phyloP scores from a whole-genome alignment of 2,329 filamentous ascomycete species.

The Pseudogymnoascus sp. region DNA sequence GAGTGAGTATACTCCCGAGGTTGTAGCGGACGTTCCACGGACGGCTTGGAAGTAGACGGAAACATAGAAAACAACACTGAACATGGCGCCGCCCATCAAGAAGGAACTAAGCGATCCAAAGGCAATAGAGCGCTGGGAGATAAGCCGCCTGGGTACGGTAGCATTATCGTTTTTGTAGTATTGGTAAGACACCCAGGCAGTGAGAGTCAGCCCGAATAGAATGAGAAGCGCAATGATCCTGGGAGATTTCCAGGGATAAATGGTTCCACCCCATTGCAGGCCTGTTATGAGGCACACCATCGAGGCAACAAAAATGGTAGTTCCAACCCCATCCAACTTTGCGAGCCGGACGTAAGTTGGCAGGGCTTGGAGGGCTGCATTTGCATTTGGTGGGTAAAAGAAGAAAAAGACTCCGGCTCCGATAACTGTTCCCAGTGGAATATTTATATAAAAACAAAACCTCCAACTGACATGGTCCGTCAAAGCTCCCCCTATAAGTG shows the following conservation, averaged over 20 bases:
- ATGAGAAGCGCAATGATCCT: constrained; percentile 31
- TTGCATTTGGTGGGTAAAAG: constrained; percentile 29
- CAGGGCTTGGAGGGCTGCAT: constrained; percentile 32
- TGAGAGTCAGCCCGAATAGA: constrained; percentile 19
- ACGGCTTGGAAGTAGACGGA: constrained; percentile 42
- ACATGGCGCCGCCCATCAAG: constrained; percentile 28
- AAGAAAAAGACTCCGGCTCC: constrained; percentile 32
- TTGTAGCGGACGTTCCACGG: constrained; percentile 35
- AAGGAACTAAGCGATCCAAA: constrained; percentile 28
- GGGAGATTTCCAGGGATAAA: constrained; percentile 32
- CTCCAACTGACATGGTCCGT: constrained; percentile 32
- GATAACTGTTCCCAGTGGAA: constrained; percentile 34
- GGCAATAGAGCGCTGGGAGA: constrained; percentile 30
- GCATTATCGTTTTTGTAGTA: constrained; percentile 30
- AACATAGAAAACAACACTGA: constrained; percentile 33
- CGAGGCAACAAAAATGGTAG: constrained; percentile 21
- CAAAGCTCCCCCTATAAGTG: constrained; percentile 34
- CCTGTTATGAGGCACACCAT: constrained; percentile 31
- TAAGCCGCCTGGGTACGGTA: constrained; percentile 33
- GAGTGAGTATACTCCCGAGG: constrained; percentile 31
- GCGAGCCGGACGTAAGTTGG: constrained; percentile 39
- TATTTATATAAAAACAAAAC: constrained; percentile 31
- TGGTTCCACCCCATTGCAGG: constrained; percentile 37
- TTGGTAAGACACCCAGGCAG: constrained; percentile 8
- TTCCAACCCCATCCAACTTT: constrained; percentile 38